These are phyloP conservation scores for Monosporascus ibericus DNA, from an alignment of 2,329 filamentous ascomycete genomes.

Conservation along the genomic window DNA sequence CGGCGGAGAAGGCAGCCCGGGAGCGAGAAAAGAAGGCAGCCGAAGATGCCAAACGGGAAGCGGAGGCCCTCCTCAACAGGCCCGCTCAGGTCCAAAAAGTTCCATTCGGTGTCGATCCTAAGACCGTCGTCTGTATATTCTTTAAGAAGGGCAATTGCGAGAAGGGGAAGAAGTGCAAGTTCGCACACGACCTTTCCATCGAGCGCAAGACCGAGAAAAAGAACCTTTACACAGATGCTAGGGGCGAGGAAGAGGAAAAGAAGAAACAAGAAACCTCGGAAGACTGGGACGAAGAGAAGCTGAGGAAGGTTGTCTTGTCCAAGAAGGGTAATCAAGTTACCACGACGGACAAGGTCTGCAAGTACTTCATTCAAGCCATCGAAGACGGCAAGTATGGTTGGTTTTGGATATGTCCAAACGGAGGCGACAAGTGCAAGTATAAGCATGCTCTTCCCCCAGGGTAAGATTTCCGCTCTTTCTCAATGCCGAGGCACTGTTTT, in stretches of 20 bases:
- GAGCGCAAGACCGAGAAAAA: slow-evolving; percentile 92
- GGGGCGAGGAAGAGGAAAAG: slow-evolving; percentile 65
- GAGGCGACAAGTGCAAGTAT: slow-evolving; percentile 97
- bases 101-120: slow-evolving; percentile 94
- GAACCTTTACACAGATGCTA: slow-evolving; percentile 80
- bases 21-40: slow-evolving; percentile 89
- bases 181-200: slow-evolving; percentile 82
- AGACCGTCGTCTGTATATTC: slow-evolving; percentile 94
- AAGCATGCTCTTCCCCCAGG: slow-evolving; percentile 91
- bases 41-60: slow-evolving; percentile 76
- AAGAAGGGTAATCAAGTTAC: slow-evolving; percentile 98
- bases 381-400: slow-evolving; percentile 98
- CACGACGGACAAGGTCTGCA: slow-evolving; percentile 97
- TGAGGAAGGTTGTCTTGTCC: slow-evolving; percentile 81
- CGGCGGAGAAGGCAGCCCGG: slow-evolving; percentile 58
- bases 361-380: slow-evolving; percentile 93
- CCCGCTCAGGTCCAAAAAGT: slow-evolving; percentile 96
- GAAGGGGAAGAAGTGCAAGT: slow-evolving; percentile 97
- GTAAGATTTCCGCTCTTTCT: slow-evolving; percentile 46
- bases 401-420: slow-evolving; percentile 98
- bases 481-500: neutral
- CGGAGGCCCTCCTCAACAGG: slow-evolving; percentile 77
- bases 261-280: slow-evolving; percentile 92
- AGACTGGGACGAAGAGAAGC: slow-evolving; percentile 96
- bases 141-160: slow-evolving; percentile 97